Evolutionary conservation across 2,329 filamentous ascomycete species (phyloP).

Genomic region (Penicillium sp.): DNA sequence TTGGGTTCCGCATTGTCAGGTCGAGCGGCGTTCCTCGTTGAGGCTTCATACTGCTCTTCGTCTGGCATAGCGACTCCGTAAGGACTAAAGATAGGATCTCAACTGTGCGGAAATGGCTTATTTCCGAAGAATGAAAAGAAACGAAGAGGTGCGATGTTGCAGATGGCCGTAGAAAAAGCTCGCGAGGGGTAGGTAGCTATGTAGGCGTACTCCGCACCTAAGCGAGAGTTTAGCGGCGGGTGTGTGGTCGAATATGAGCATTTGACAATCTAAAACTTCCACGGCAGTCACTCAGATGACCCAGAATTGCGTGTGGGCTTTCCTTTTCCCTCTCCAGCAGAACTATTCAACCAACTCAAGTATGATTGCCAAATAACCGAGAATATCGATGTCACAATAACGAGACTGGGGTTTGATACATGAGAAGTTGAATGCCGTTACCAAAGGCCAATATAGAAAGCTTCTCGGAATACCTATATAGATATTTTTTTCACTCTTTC

Average conservation of each 20-base stretch:
- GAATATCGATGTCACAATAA: neutral
- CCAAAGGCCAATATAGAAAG: neutral
- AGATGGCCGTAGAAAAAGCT: neutral
- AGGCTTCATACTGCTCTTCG: neutral
- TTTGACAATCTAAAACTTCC: no score
- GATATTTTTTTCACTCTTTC: neutral
- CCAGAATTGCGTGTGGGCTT: neutral
- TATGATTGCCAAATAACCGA: neutral
- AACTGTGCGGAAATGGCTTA: conserved; percentile 1
- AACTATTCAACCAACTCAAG: neutral
- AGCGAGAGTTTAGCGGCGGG: no score
- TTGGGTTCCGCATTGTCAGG: conserved; percentile 2
- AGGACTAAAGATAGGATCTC: neutral
- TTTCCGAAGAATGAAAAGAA: neutral
- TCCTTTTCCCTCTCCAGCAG: neutral
- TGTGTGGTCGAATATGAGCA: no score
- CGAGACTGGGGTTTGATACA: neutral
- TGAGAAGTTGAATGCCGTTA: neutral
- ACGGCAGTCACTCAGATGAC: neutral
- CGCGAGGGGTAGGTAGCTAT: neutral
- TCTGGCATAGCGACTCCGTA: neutral
- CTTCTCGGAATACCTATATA: neutral
- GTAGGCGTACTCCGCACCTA: neutral
- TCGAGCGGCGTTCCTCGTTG: conserved; percentile 2
- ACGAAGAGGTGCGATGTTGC: neutral